Conservation (phyloP, 2,329 filamentous ascomycete genomes). For the Gyromitra esculenta region DNA sequence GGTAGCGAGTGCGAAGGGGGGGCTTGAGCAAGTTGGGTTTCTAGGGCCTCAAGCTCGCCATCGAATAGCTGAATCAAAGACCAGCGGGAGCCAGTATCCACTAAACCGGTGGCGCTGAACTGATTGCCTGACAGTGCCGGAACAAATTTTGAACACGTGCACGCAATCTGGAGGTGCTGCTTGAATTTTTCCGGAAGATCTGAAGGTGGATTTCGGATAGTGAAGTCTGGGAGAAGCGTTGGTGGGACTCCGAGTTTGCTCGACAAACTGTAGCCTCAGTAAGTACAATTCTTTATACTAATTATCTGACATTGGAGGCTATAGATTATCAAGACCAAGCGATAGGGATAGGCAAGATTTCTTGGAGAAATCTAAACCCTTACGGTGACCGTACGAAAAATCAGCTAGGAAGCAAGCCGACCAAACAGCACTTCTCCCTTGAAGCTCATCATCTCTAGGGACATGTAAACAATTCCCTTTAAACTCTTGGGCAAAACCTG, state of each 20-base stretch:
- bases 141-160: slow-evolving; percentile 32
- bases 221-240: slow-evolving; percentile 31
- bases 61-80: slow-evolving; percentile 43
- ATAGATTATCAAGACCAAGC: background rate
- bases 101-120: slow-evolving; percentile 29
- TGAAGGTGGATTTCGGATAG: slow-evolving; percentile 29
- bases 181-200: slow-evolving; percentile 33
- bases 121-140: slow-evolving; percentile 22
- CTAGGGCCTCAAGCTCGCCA: slow-evolving; percentile 38
- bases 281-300: slow-evolving; percentile 16
- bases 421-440: slow-evolving; percentile 26
- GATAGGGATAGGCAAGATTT: background rate
- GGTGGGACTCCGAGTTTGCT: slow-evolving; percentile 36
- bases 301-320: background rate
- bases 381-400: slow-evolving; percentile 42
- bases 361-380: slow-evolving; percentile 10
- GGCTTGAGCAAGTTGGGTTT: slow-evolving; percentile 22
- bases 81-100: slow-evolving; percentile 39
- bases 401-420: slow-evolving; percentile 36
- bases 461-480: background rate
- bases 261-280: slow-evolving; percentile 27
- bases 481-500: slow-evolving; percentile 35
- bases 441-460: slow-evolving; percentile 21
- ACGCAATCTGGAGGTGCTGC: slow-evolving; percentile 36
- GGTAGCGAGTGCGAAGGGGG: background rate